Conservation (phyloP, 2,329 filamentous ascomycete genomes). For the Pleoardoris graminearum region DNA sequence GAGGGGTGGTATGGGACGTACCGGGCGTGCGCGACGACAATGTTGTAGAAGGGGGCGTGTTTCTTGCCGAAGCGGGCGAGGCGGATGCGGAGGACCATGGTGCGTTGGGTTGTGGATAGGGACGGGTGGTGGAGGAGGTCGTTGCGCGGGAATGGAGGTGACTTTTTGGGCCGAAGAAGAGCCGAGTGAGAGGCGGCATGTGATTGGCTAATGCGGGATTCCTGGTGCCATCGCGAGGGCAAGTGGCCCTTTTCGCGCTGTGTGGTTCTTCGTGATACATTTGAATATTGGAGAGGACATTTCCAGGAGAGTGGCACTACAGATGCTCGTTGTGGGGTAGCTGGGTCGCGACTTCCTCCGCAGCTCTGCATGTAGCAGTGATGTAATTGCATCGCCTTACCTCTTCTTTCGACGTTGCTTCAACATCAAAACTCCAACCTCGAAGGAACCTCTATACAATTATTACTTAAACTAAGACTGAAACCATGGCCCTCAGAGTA, state of each 20-base stretch:
- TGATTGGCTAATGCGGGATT: conserved; percentile 10
- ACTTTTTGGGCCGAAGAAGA: conserved; percentile 21
- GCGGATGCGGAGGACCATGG: conserved; percentile 91
- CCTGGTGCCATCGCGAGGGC: too few species aligned
- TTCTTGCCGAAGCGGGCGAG: conserved; percentile 90
- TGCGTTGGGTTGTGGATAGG: conserved; percentile 24
- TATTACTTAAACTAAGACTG: not conserved
- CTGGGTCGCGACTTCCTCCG: not conserved
- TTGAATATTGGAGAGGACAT: too few species aligned
- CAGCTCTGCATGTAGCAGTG: conserved; percentile 19
- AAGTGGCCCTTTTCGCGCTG: too few species aligned
- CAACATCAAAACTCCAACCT: too few species aligned
- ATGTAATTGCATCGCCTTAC: conserved; percentile 36
- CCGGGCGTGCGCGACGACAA: conserved; percentile 92
- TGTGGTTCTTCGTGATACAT: too few species aligned
- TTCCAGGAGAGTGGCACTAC: too few species aligned
- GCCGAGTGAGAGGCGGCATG: conserved; percentile 14
- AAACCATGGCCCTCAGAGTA: conserved; percentile 32
- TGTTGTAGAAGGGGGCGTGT: conserved; percentile 94
- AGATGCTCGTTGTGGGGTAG: too few species aligned
- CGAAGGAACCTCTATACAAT: too few species aligned
- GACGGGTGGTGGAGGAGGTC: not conserved
- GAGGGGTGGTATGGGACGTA: conserved; percentile 49
- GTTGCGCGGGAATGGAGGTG: not conserved
- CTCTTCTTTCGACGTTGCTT: too few species aligned